These are phyloP conservation scores for Salix dunnii DNA, from an alignment of 345 rosid genomes.

Conservation along the genomic window DNA sequence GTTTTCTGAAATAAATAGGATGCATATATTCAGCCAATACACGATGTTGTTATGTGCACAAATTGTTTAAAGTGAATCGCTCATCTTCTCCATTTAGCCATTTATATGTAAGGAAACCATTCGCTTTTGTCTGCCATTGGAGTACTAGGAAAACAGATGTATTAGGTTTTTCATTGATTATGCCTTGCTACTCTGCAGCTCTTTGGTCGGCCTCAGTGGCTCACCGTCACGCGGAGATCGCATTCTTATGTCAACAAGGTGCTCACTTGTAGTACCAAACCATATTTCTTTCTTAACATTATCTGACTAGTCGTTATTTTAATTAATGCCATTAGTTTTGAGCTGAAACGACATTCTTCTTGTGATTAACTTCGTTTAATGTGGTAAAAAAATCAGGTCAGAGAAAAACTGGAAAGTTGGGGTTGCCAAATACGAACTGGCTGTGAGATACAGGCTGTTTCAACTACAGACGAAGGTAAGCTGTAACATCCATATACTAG, in stretches of 20 bases:
- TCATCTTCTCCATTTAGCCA: too few relatives aligned
- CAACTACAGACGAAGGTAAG: constrained; percentile 44
- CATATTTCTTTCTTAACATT: background rate
- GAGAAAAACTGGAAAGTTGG: constrained; percentile 50
- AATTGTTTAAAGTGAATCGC: too few relatives aligned
- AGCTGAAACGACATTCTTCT: background rate
- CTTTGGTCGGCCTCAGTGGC: constrained; percentile 89
- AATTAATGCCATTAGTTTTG: background rate
- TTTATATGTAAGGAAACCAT: background rate
- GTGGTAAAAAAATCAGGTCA: constrained; percentile 42
- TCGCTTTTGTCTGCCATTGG: background rate
- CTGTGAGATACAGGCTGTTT: constrained; percentile 52
- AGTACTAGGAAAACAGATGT: background rate
- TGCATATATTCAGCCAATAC: too few relatives aligned
- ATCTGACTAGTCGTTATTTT: background rate
- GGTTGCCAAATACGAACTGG: constrained; percentile 66
- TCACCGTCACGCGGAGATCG: constrained; percentile 66
- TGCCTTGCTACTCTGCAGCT: constrained; percentile 38
- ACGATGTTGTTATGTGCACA: too few relatives aligned
- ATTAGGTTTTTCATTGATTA: background rate
- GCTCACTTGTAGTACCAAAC: background rate
- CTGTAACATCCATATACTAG: background rate
- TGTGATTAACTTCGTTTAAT: background rate
- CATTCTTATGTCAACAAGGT: constrained; percentile 72
- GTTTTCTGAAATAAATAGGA: background rate